Evolutionary conservation across 352 stramenopile species (phyloP).

Genomic region (Phytophthora citricola): DNA sequence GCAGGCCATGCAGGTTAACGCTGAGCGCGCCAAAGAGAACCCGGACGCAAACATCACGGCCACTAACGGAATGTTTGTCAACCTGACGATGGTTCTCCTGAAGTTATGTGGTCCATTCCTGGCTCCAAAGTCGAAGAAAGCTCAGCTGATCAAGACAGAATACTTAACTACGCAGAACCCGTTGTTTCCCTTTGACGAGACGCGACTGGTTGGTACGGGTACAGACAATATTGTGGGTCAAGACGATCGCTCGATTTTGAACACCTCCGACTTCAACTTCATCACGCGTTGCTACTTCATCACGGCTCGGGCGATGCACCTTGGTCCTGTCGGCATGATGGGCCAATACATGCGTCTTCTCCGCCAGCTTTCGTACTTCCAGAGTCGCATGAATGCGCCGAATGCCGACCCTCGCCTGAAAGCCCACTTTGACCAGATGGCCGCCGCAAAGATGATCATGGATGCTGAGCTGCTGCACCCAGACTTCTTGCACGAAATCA

Average conservation of each 20-base stretch:
- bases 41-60: slow-evolving; percentile 70
- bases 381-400: slow-evolving; percentile 76
- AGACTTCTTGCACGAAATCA: slow-evolving; percentile 79
- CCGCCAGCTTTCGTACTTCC: slow-evolving; percentile 91
- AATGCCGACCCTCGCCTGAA: slow-evolving; percentile 73
- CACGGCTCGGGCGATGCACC: slow-evolving; percentile 91
- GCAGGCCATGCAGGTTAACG: slow-evolving; percentile 76
- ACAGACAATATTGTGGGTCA: slow-evolving; percentile 17
- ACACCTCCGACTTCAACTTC: slow-evolving; percentile 92
- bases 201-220: slow-evolving; percentile 48
- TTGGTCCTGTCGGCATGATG: slow-evolving; percentile 90
- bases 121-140: slow-evolving; percentile 77
- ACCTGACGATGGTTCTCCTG: slow-evolving; percentile 79
- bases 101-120: slow-evolving; percentile 86
- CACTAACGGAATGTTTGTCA: slow-evolving; percentile 81
- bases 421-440: slow-evolving; percentile 79
- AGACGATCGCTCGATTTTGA: slow-evolving; percentile 32
- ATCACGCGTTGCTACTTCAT: slow-evolving; percentile 98
- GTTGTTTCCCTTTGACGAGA: slow-evolving; percentile 75
- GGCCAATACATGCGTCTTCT: slow-evolving; percentile 88
- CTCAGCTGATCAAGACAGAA: slow-evolving; percentile 68
- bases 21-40: slow-evolving; percentile 81
- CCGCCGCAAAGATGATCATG: slow-evolving; percentile 78
- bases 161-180: slow-evolving; percentile 59
- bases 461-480: slow-evolving; percentile 82